Percentiles rank a stretch among this genome's conserved stretches.
phyloP scores from a whole-genome alignment of 345 rosid genomes.

The Acer yangbiense region DNA sequence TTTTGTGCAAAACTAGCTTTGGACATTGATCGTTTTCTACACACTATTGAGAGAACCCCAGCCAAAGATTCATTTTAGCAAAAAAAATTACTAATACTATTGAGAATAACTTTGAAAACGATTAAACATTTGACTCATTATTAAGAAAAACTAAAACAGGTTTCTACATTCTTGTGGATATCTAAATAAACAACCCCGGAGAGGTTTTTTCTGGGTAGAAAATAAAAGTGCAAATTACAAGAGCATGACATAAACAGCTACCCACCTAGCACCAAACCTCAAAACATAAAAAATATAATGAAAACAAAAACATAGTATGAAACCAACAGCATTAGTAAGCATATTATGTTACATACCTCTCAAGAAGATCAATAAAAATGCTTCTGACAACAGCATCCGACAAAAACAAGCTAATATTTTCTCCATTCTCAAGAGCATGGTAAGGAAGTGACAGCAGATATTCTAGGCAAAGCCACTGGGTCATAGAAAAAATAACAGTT shows the following conservation, averaged over 20 bases:
- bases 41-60: not conserved
- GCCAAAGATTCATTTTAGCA: not conserved
- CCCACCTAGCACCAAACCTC: not conserved
- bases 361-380: slow-evolving; percentile 68
- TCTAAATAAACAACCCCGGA: not conserved
- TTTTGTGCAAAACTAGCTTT: not conserved
- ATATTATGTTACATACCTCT: slow-evolving; percentile 54
- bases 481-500: slow-evolving; percentile 1
- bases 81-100: not conserved
- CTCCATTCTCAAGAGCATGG: slow-evolving; percentile 51
- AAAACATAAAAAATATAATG: not conserved
- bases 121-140: not conserved
- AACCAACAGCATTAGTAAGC: not conserved
- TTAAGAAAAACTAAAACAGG: not conserved
- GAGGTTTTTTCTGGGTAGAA: not conserved
- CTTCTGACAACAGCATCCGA: slow-evolving; percentile 62
- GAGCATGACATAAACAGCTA: not conserved
- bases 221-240: not conserved
- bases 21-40: not conserved
- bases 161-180: not conserved
- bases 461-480: slow-evolving; percentile 89
- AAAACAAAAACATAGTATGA: slow-evolving; percentile 5
- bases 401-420: slow-evolving; percentile 47
- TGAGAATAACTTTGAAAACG: not conserved
- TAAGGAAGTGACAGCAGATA: slow-evolving; percentile 63